Evolutionary conservation across 2,329 filamentous ascomycete genomes (phyloP), one percentile per base, ranked within the genome.

Genomic region (Fusarium oxysporum): DNA sequence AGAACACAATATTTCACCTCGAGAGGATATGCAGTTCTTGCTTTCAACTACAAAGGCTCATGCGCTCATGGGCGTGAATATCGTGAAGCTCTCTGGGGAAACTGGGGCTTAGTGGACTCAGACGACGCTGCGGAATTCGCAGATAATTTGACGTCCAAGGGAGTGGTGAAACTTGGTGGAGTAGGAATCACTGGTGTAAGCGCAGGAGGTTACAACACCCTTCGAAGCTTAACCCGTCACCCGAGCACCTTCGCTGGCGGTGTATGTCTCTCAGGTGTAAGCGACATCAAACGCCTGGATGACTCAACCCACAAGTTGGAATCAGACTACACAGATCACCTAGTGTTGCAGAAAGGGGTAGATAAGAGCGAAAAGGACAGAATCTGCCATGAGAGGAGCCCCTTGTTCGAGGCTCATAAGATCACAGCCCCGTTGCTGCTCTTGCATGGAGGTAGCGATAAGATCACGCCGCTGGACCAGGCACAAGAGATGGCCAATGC

Each of bases 381-480:
- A 19, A 80, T 86, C 7, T 85, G 84, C 45, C 78, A 77, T 8
- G 84, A 86, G 47, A 80, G 87, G 17, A 89, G 87, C 62, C 86
- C 88, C 0, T 77, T 87, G 19, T 83, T 82, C 50, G 82, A 86
- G 57, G 86, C 84, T 0, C 80, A 83, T n/a, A 81, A 82, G 58
- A 87, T 89, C 60, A 80, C 79, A 43, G 80, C 85, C 4, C 87
- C 88, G 2, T 75, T 91, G 28, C 77, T 91, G 40, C 78, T 92
- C n/a, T 72, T 91, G 9, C 87, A 90, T 28, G 90, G 89, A 0
- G 83, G 82, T 5, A 80, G 80, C 8, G 90, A 92, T 72, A 85
- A 85, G 44, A 85, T 91, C 4, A 90, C 91, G 21, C 89, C 89
- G 1, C 77, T 87, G n/a, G 82, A 84, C 21, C 90, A 92, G 76